These are phyloP conservation scores for Fragilariopsis cylindrus DNA, from an alignment of 108 stramenopile genomes.

Conservation along the genomic window DNA sequence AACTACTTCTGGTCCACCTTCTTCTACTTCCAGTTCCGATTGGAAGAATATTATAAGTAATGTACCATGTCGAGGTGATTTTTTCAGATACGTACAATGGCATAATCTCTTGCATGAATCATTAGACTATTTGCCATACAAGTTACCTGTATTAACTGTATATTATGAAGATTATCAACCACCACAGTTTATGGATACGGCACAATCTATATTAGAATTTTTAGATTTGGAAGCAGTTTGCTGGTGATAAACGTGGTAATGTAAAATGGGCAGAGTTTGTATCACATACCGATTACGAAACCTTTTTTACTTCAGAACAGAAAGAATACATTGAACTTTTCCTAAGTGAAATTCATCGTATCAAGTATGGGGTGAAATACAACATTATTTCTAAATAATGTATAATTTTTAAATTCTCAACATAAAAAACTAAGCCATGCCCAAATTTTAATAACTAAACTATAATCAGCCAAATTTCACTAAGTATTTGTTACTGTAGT, in stretches of 20 bases:
- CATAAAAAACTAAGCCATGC: too few relatives aligned
- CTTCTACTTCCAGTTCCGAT: too few relatives aligned
- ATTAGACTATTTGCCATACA: slow-evolving; percentile 15
- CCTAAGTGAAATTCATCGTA: slow-evolving; percentile 18
- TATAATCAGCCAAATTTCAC: too few relatives aligned
- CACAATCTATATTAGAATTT: slow-evolving; percentile 55
- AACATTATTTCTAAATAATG: slow-evolving; percentile 38
- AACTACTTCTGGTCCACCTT: not conserved
- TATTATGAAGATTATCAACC: slow-evolving; percentile 85
- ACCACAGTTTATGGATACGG: slow-evolving; percentile 29
- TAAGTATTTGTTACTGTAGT: too few relatives aligned
- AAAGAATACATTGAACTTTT: not conserved
- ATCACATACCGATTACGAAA: slow-evolving; percentile 17
- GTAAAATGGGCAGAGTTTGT: slow-evolving; percentile 19
- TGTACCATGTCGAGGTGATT: slow-evolving; percentile 76
- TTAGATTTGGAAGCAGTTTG: slow-evolving; percentile 41
- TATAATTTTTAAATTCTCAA: too few relatives aligned
- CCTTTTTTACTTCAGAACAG: slow-evolving; percentile 20
- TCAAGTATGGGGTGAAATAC: slow-evolving; percentile 31
- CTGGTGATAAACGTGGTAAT: slow-evolving; percentile 14
- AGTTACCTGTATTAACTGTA: slow-evolving; percentile 56
- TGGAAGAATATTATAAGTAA: slow-evolving; percentile 34
- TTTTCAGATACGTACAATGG: slow-evolving; percentile 81
- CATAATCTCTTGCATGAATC: slow-evolving; percentile 71
- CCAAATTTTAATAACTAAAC: too few relatives aligned